phyloP scores from a whole-genome alignment of 2,329 filamentous ascomycete species.

The Dichotomopilus funicola region DNA sequence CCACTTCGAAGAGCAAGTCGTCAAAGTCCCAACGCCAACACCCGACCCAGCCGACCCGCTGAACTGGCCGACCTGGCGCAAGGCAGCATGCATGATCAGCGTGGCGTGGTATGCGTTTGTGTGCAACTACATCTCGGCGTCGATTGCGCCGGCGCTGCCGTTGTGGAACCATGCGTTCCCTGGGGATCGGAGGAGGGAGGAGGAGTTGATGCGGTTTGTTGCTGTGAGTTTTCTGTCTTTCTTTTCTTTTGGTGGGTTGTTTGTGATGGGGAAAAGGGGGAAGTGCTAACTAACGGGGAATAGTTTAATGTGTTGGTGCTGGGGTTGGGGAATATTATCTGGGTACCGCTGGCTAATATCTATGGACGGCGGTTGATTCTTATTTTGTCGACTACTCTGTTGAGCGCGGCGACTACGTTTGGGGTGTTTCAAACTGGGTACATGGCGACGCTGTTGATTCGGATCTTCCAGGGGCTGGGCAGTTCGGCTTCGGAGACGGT shows the following conservation, averaged over 20 bases:
- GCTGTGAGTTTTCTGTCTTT: constrained; percentile 22
- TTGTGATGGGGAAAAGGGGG: neutral
- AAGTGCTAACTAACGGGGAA: neutral
- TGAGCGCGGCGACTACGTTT: constrained; percentile 23
- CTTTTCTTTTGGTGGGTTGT: no score
- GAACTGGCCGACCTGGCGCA: constrained; percentile 31
- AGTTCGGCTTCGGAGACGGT: constrained; percentile 32
- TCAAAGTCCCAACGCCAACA: constrained; percentile 23
- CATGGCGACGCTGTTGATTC: constrained; percentile 24
- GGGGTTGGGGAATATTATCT: constrained; percentile 31
- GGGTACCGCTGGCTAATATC: constrained; percentile 34
- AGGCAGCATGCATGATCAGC: constrained; percentile 24
- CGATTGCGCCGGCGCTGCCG: constrained; percentile 29
- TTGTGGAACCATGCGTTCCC: constrained; percentile 30
- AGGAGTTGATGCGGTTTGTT: constrained; percentile 28
- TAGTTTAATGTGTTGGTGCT: constrained; percentile 31
- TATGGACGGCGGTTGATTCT: constrained; percentile 30
- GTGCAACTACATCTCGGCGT: constrained; percentile 29
- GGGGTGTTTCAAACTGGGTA: constrained; percentile 18
- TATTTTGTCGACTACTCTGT: constrained; percentile 23
- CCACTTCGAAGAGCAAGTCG: constrained; percentile 13
- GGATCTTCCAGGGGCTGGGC: constrained; percentile 31
- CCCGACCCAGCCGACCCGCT: constrained; percentile 32
- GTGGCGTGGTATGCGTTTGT: constrained; percentile 31
- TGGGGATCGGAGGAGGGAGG: constrained; percentile 18